Percentiles rank a stretch among this genome's conserved stretches.
Evolutionary conservation across 2,329 filamentous ascomycete genomes (phyloP).

Genomic region (Calycina marina): DNA sequence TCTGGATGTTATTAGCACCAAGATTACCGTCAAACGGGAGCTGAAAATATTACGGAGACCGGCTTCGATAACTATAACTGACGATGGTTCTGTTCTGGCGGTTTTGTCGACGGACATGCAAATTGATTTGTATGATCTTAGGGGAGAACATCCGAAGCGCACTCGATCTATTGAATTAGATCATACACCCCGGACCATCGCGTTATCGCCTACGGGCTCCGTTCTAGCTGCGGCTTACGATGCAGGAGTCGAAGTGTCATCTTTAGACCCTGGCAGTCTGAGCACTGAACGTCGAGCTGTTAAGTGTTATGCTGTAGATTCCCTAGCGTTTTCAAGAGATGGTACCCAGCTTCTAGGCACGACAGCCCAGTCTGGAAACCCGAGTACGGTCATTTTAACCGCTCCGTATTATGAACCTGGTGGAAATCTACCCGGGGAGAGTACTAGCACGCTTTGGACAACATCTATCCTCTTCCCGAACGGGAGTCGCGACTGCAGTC

Average conservation of each 20-base stretch:
- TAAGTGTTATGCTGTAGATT: slow-evolving; percentile 64
- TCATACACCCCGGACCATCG: slow-evolving; percentile 63
- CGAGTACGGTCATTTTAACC: slow-evolving; percentile 62
- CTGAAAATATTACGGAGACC: slow-evolving; percentile 68
- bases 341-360: slow-evolving; percentile 68
- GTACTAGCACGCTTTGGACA: slow-evolving; percentile 66
- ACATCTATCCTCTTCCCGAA: slow-evolving; percentile 76
- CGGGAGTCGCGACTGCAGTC: slow-evolving; percentile 63
- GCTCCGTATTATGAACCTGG: slow-evolving; percentile 68
- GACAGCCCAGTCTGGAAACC: slow-evolving; percentile 46
- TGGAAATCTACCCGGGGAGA: slow-evolving; percentile 47
- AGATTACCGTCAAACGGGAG: slow-evolving; percentile 55
- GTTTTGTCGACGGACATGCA: slow-evolving; percentile 73
- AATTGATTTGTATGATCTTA: slow-evolving; percentile 71
- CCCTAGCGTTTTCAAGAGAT: slow-evolving; percentile 61
- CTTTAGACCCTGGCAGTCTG: slow-evolving; percentile 48
- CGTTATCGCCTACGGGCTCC: slow-evolving; percentile 66
- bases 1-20: slow-evolving; percentile 47
- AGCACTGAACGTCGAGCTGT: slow-evolving; percentile 58
- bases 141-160: slow-evolving; percentile 47
- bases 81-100: slow-evolving; percentile 62
- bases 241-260: slow-evolving; percentile 77
- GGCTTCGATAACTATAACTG: slow-evolving; percentile 61
- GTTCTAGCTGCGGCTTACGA: slow-evolving; percentile 77
- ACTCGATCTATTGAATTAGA: slow-evolving; percentile 65